Conservation (phyloP, 1,284 basidiomycete genomes). For the Fistulinella staudtii region DNA sequence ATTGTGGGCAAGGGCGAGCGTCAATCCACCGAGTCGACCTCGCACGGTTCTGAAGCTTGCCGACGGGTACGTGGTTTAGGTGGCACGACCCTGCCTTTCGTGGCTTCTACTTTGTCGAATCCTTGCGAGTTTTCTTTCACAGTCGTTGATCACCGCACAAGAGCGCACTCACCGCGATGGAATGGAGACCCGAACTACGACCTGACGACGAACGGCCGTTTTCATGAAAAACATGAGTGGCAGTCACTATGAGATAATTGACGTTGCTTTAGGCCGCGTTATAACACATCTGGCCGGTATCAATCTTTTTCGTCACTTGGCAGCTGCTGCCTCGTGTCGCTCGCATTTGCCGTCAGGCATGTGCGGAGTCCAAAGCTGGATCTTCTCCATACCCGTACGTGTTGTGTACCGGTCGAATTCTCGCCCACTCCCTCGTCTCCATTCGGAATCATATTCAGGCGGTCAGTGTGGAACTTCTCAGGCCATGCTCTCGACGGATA, state of each 20-base stretch:
- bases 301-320: slow-evolving; percentile 14
- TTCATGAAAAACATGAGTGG: not conserved
- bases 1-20: not conserved
- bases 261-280: not conserved
- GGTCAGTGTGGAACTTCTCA: slow-evolving; percentile 16
- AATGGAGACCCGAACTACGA: no score
- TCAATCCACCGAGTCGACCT: not conserved
- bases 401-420: slow-evolving; percentile 1
- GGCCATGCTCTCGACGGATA: slow-evolving; percentile 4
- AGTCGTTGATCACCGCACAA: not conserved
- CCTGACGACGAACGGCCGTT: not conserved
- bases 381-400: not conserved
- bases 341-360: slow-evolving; percentile 20
- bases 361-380: slow-evolving; percentile 21
- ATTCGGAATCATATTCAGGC: slow-evolving; percentile 5
- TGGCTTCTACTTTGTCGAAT: not conserved
- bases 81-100: not conserved
- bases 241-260: slow-evolving; percentile 18
- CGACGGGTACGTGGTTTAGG: not conserved
- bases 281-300: not conserved
- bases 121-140: not conserved
- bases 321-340: slow-evolving; percentile 20
- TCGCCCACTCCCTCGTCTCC: not conserved
- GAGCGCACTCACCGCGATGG: no score
- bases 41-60: not conserved